Percentiles rank a stretch among this genome's conserved stretches.
Evolutionary conservation across 148 eudicot genomes (phyloP).

Genomic region (Polygonum aviculare): DNA sequence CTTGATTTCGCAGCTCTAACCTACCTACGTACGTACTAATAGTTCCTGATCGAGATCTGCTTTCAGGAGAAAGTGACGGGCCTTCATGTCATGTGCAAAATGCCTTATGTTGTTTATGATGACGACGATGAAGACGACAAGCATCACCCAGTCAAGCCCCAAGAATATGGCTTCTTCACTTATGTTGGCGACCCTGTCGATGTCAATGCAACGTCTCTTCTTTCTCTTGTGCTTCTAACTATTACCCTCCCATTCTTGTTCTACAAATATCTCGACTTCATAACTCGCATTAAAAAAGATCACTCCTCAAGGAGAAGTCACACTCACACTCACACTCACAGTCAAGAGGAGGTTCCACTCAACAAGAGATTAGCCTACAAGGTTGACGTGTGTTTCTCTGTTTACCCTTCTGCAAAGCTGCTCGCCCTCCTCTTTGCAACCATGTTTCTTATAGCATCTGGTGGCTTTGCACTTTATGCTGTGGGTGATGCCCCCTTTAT

Average conservation of each 20-base stretch:
- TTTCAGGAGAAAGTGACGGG: constrained; percentile 49
- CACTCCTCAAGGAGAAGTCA: constrained; percentile 34
- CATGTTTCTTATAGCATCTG: constrained; percentile 78
- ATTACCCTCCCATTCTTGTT: constrained; percentile 54
- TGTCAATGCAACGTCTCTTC: neutral
- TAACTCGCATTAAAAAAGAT: constrained; percentile 36
- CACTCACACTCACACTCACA: constrained; percentile 20
- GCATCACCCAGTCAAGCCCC: constrained; percentile 11
- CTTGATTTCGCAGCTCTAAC: neutral
- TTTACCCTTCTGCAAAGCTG: constrained; percentile 87
- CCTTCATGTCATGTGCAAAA: constrained; percentile 32
- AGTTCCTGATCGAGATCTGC: neutral
- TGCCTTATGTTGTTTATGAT: constrained; percentile 19
- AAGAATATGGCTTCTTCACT: constrained; percentile 22
- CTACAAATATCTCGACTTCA: constrained; percentile 59
- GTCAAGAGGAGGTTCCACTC: constrained; percentile 72
- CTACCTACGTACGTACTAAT: neutral
- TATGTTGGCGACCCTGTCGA: constrained; percentile 24
- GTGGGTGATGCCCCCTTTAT: constrained; percentile 66
- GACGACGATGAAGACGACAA: constrained; percentile 8
- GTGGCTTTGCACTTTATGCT: constrained; percentile 83
- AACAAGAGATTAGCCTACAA: constrained; percentile 79
- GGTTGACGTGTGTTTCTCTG: constrained; percentile 89
- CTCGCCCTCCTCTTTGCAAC: constrained; percentile 89
- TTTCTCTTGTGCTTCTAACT: constrained; percentile 46